Evolutionary conservation across 2,329 filamentous ascomycete genomes (phyloP).

Genomic region (Capronia americana): DNA sequence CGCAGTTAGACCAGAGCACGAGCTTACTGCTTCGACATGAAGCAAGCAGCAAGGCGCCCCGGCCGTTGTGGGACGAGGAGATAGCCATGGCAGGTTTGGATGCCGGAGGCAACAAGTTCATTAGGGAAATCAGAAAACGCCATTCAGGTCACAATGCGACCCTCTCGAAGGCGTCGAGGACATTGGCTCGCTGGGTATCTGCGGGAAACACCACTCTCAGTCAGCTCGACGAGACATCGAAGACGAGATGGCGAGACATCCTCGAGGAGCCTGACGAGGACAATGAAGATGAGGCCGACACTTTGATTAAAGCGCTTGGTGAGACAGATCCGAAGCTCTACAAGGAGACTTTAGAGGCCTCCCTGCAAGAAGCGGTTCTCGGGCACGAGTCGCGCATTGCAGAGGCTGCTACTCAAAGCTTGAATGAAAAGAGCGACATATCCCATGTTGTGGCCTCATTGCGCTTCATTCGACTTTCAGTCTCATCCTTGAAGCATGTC

Average conservation of each 20-base stretch:
- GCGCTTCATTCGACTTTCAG: slow-evolving; percentile 32
- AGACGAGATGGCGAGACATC: slow-evolving; percentile 37
- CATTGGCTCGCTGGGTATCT: slow-evolving; percentile 30
- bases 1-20: slow-evolving; percentile 25
- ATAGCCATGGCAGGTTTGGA: slow-evolving; percentile 24
- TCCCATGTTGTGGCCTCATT: slow-evolving; percentile 20
- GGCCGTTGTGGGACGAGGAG: slow-evolving; percentile 35
- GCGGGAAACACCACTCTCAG: slow-evolving; percentile 19
- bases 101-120: slow-evolving; percentile 25
- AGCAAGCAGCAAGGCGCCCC: not conserved
- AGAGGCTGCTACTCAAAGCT: slow-evolving; percentile 10
- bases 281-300: slow-evolving; percentile 35
- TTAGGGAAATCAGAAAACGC: slow-evolving; percentile 29
- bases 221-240: slow-evolving; percentile 26
- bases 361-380: slow-evolving; percentile 19
- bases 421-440: slow-evolving; percentile 9
- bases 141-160: slow-evolving; percentile 32
- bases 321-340: slow-evolving; percentile 31
- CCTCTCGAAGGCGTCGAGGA: slow-evolving; percentile 21
- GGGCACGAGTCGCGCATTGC: slow-evolving; percentile 24
- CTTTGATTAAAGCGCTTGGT: slow-evolving; percentile 26
- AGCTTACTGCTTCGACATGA: slow-evolving; percentile 12
- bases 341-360: slow-evolving; percentile 14
- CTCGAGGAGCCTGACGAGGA: slow-evolving; percentile 42
- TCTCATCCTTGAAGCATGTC: slow-evolving; percentile 23